phyloP scores from a whole-genome alignment of 2,329 filamentous ascomycete species.

The Knoxdaviesia proteae region DNA sequence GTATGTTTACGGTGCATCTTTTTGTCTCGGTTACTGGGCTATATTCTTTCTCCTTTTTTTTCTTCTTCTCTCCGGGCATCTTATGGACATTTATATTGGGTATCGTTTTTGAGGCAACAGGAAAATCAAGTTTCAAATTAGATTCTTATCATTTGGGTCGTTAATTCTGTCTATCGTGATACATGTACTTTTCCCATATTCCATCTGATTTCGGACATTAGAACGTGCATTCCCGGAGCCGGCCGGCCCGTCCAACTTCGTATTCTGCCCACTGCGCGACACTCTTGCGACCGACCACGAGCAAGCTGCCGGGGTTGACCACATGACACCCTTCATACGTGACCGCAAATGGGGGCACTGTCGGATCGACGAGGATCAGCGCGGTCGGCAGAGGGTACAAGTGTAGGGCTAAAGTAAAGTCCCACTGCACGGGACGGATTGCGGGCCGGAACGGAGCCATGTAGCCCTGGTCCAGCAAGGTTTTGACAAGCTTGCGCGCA shows the following conservation, averaged over 20 bases:
- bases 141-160: too few species aligned
- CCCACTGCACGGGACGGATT: conserved; percentile 72
- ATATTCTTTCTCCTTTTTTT: not conserved
- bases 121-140: too few species aligned
- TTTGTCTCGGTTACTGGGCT: not conserved
- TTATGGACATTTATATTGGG: not conserved
- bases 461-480: conserved; percentile 74
- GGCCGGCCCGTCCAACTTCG: conserved; percentile 43
- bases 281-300: conserved; percentile 46
- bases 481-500: conserved; percentile 69
- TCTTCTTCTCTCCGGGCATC: not conserved
- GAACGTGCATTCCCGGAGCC: conserved; percentile 40
- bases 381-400: conserved; percentile 78
- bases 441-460: conserved; percentile 71
- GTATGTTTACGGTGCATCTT: not conserved
- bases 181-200: too few species aligned
- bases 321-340: conserved; percentile 93
- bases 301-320: conserved; percentile 69
- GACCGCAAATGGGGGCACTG: conserved; percentile 62
- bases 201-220: conserved; percentile 9
- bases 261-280: conserved; percentile 78
- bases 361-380: conserved; percentile 63
- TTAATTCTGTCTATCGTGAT: too few species aligned
- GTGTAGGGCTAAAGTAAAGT: conserved; percentile 54
- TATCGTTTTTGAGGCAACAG: too few species aligned